These are phyloP conservation scores for Cladosporium sp. DNA, from an alignment of 2,329 filamentous ascomycete species.

Conservation along the genomic window DNA sequence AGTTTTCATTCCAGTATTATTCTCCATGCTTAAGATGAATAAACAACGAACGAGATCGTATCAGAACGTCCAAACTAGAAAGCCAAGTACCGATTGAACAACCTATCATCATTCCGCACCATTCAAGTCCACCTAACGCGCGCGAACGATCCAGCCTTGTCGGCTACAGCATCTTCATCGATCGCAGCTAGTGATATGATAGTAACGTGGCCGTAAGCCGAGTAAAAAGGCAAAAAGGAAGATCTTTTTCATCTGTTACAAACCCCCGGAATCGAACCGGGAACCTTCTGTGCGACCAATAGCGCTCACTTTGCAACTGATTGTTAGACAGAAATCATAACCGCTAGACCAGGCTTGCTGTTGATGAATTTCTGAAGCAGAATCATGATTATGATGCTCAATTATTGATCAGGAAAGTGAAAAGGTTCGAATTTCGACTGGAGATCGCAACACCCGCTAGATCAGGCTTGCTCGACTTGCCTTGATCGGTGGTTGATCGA, in stretches of 20 bases:
- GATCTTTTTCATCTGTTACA: not conserved
- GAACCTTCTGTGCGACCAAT: conserved; percentile 5
- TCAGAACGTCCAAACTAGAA: not conserved
- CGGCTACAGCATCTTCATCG: no score
- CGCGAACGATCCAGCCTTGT: no score
- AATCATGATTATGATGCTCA: not conserved
- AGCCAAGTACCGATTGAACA: not conserved
- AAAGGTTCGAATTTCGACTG: no score
- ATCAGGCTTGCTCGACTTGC: no score
- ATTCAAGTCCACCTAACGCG: not conserved
- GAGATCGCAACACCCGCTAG: no score
- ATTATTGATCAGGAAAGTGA: not conserved
- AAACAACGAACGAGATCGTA: not conserved
- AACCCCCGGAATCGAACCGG: conserved; percentile 9
- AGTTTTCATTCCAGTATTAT: not conserved
- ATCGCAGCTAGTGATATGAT: no score
- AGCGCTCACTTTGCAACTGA: conserved; percentile 1
- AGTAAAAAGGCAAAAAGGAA: not conserved
- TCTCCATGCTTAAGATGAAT: not conserved
- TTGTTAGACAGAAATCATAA: conserved; percentile 11
- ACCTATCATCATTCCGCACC: not conserved
- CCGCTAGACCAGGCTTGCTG: conserved; percentile 7
- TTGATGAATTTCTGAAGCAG: not conserved
- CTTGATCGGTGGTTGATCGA: no score
- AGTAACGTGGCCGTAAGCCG: not conserved